phyloP scores from a whole-genome alignment of 1,284 basidiomycete genomes.

The Microbotryum intermedium region DNA sequence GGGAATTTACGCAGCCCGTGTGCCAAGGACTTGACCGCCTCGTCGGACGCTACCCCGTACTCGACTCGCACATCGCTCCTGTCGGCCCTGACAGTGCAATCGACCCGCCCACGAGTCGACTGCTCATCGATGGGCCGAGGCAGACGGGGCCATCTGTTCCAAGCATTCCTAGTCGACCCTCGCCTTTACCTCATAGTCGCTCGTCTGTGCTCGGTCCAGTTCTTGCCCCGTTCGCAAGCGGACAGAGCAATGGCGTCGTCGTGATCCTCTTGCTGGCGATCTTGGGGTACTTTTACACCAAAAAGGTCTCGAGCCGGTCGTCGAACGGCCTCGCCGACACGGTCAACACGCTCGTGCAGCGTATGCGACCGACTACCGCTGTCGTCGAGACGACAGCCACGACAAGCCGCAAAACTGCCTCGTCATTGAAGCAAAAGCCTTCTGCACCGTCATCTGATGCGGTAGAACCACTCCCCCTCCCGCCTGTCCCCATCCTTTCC shows the following conservation, averaged over 20 bases:
- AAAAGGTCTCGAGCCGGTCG: background rate
- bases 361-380: no score
- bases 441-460: no score
- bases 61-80: background rate
- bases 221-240: background rate
- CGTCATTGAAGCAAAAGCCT: no score
- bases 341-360: background rate
- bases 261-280: background rate
- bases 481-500: no score
- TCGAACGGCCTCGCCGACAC: background rate
- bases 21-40: constrained; percentile 18
- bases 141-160: constrained; percentile 7
- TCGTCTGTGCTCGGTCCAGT: constrained; percentile 3
- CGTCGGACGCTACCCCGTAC: constrained; percentile 19
- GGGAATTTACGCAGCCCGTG: background rate
- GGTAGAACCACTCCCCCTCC: no score
- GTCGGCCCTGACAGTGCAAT: constrained; percentile 8
- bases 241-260: background rate
- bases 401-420: no score
- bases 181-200: constrained; percentile 8
- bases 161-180: constrained; percentile 18
- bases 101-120: constrained; percentile 9
- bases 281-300: background rate
- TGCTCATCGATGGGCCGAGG: constrained; percentile 15
- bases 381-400: no score